These are phyloP conservation scores for Pichia gijzeniarum DNA, from an alignment of 805 yeast genomes.

Conservation along the genomic window DNA sequence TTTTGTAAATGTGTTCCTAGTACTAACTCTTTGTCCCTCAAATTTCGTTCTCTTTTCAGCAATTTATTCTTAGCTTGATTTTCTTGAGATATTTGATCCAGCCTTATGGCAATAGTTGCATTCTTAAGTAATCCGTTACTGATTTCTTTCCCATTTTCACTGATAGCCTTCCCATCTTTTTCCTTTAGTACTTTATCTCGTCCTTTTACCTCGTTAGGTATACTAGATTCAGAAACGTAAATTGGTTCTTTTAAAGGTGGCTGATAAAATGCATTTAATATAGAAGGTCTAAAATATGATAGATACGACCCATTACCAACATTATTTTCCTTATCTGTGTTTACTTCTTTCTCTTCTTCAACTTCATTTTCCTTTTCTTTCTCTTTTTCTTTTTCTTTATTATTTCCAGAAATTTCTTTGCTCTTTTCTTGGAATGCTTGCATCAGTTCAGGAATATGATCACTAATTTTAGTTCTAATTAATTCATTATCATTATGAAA, in stretches of 20 bases:
- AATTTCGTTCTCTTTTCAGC: slow-evolving; percentile 11
- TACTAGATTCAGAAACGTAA: slow-evolving; percentile 11
- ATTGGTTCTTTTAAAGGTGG: slow-evolving; percentile 24
- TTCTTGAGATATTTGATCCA: slow-evolving; percentile 7
- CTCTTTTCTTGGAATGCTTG: slow-evolving; percentile 61
- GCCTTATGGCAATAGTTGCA: slow-evolving; percentile 3
- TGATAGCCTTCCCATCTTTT: too few species aligned
- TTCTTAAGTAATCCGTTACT: not conserved
- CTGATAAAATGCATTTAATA: slow-evolving; percentile 19
- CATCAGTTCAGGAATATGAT: slow-evolving; percentile 60
- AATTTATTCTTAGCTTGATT: slow-evolving; percentile 10
- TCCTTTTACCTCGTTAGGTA: not conserved
- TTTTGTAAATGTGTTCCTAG: not conserved
- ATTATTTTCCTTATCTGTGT: slow-evolving; percentile 1
- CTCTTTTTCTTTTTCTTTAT: not conserved
- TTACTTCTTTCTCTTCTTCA: not conserved
- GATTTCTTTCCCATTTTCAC: not conserved
- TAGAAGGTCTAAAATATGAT: slow-evolving; percentile 12
- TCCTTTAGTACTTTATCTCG: too few species aligned
- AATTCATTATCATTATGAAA: slow-evolving; percentile 11
- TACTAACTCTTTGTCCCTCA: slow-evolving; percentile 3
- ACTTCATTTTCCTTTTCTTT: slow-evolving; percentile 35
- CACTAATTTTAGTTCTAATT: slow-evolving; percentile 44
- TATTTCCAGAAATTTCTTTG: slow-evolving; percentile 27
- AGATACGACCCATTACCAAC: slow-evolving; percentile 1